Conservation (phyloP, 2,329 filamentous ascomycete species). For the Ceratocystis huliohia region DNA sequence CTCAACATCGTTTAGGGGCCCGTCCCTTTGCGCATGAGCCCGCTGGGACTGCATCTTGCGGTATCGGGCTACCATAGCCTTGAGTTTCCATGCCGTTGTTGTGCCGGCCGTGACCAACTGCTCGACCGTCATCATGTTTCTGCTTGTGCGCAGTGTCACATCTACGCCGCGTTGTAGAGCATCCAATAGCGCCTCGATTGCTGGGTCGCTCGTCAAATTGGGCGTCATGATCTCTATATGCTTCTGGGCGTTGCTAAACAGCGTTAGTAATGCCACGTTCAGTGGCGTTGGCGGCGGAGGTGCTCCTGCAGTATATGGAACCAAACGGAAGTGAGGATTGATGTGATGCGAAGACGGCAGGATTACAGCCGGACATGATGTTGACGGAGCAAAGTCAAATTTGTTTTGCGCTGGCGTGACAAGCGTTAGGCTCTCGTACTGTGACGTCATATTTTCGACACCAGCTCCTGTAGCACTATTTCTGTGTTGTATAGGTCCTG, state of each 20-base stretch:
- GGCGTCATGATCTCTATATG: slow-evolving; percentile 62
- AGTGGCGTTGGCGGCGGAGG: slow-evolving; percentile 51
- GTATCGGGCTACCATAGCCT: slow-evolving; percentile 45
- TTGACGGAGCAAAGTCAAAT: slow-evolving; percentile 50
- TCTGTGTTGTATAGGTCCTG: neutral
- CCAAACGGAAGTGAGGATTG: slow-evolving; percentile 50
- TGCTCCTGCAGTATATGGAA: slow-evolving; percentile 41
- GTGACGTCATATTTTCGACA: neutral
- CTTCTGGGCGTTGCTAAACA: slow-evolving; percentile 45
- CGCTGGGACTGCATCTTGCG: slow-evolving; percentile 25
- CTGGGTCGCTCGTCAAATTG: slow-evolving; percentile 57
- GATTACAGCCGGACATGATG: slow-evolving; percentile 55
- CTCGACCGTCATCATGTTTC: slow-evolving; percentile 62
- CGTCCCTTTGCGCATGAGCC: neutral
- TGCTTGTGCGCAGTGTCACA: slow-evolving; percentile 54
- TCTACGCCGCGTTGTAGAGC: slow-evolving; percentile 54
- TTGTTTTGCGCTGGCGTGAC: slow-evolving; percentile 31
- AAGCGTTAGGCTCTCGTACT: slow-evolving; percentile 18
- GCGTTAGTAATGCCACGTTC: slow-evolving; percentile 49
- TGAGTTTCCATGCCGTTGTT: slow-evolving; percentile 54
- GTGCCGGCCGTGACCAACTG: slow-evolving; percentile 70
- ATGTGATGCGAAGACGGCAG: slow-evolving; percentile 62
- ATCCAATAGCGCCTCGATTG: slow-evolving; percentile 47
- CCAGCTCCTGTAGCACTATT: neutral
- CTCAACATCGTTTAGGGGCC: slow-evolving; percentile 22